phyloP scores from a whole-genome alignment of 192 early-diverging fungal species.

The Backusella morwellensis region DNA sequence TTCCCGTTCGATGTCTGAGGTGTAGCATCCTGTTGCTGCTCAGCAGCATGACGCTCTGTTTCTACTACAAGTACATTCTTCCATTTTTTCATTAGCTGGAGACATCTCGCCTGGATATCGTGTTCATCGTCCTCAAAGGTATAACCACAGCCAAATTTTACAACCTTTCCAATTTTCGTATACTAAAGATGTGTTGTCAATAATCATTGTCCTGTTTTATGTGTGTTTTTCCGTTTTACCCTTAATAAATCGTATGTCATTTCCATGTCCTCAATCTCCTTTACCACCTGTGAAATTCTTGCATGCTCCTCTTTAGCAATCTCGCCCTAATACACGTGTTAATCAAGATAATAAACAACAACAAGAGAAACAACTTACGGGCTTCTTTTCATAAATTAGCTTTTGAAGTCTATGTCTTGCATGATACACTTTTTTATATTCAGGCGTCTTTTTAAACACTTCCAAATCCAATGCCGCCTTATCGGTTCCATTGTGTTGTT shows the following conservation, averaged over 20 bases:
- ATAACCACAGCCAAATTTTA: conserved; percentile 29
- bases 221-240: conserved; percentile 5
- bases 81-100: conserved; percentile 33
- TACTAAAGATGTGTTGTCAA: conserved; percentile 1
- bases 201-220: not conserved
- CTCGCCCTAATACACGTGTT: conserved; percentile 15
- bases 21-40: not conserved
- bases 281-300: conserved; percentile 22
- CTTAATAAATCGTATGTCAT: conserved; percentile 29
- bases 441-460: not conserved
- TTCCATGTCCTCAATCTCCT: conserved; percentile 26
- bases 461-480: not conserved
- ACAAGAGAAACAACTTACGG: not conserved
- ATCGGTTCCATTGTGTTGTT: not conserved
- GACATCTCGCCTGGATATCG: conserved; percentile 23
- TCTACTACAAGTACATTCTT: conserved; percentile 15
- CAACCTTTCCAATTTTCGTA: conserved; percentile 37
- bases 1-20: not conserved
- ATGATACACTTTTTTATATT: conserved; percentile 30
- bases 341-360: no score
- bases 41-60: not conserved
- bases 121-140: conserved; percentile 22
- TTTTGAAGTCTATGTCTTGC: conserved; percentile 28
- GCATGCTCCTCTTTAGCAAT: conserved; percentile 32
- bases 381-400: conserved; percentile 31